These are phyloP conservation scores for Craterostigma plantagineum DNA, from an alignment of 257 asterid genomes.

Conservation along the genomic window DNA sequence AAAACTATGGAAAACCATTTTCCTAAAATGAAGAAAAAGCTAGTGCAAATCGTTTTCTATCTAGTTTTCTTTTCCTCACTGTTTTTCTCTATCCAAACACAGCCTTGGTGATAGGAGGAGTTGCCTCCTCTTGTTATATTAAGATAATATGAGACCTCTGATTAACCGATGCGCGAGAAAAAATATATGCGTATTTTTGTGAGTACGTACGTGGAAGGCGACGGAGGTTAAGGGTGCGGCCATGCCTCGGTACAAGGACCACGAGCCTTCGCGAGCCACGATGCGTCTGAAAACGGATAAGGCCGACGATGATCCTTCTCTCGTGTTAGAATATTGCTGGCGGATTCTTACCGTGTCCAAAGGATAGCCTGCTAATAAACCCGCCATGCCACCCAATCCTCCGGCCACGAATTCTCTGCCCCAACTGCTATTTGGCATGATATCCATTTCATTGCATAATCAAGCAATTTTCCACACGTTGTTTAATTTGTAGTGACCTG, in stretches of 20 bases:
- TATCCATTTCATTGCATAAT: not conserved
- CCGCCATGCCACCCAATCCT: conserved; percentile 64
- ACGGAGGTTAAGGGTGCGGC: conserved; percentile 61
- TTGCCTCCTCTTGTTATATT: too few species aligned
- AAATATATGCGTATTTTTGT: too few species aligned
- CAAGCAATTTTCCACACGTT: not conserved
- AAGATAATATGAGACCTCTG: too few species aligned
- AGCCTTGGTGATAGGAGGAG: too few species aligned
- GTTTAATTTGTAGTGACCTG: too few species aligned
- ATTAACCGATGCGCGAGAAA: too few species aligned
- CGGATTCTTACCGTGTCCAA: conserved; percentile 60
- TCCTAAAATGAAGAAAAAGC: too few species aligned
- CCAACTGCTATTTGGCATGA: conserved; percentile 23
- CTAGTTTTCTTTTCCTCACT: too few species aligned
- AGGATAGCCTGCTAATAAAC: conserved; percentile 61
- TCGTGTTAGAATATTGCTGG: conserved; percentile 30
- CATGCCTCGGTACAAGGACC: conserved; percentile 67
- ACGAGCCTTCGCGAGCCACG: conserved; percentile 32
- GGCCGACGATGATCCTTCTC: conserved; percentile 25
- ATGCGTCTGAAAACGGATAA: conserved; percentile 25
- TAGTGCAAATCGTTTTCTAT: too few species aligned
- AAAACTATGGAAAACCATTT: too few species aligned
- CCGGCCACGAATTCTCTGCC: conserved; percentile 81
- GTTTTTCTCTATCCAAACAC: too few species aligned
- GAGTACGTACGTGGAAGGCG: conserved; percentile 39